Evolutionary conservation across 768 basidiomycete genomes (phyloP), one percentile per base, ranked within the genome.

Genomic region (Suillus cothurnatus): DNA sequence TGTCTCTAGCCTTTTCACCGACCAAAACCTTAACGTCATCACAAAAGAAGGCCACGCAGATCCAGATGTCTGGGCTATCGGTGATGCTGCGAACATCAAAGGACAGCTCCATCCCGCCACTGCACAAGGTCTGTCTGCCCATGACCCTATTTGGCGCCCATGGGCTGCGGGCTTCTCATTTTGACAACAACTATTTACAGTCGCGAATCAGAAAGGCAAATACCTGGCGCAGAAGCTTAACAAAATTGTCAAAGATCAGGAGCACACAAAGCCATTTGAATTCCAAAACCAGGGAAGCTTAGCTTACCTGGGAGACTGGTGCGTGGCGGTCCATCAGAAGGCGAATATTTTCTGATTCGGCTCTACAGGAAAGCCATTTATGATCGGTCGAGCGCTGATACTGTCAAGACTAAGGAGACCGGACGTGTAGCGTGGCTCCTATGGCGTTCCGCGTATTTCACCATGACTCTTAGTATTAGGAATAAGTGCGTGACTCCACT

Each of bases 381-480:
- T 70, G 91, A 92, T 77, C 80, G 88, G 63, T 83, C 88, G 52
- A 78, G 80, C 19, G 78, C 82, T 50, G 79, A 81, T 57, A 79
- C 74, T 53, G 74, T 85, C 70, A 78, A 87, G 77, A 77, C 81
- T 62, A 87, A 86, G 73, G 85, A 91, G 76, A 81, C 85, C 45
- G 87, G 91, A 32, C 82, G 89, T 43, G 67, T 90, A 45, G 91
- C 91, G 14, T 93, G 91, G 91, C 79, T 93, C 38, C 79, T 93
- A 57, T 93, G 91, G 91, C 82, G 91, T 61, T 89, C 88, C 21
- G 91, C 92, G 2, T 93, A 94, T 77, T 91, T 92, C 74, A 90
- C 89, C 6, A 86, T 86, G 85, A 90, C 90, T 5, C 74, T 93
- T 61, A 91, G 89, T 71, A 65, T 84, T 67, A 81, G 90, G 74